Evolutionary conservation across 306 rosid genomes (phyloP).

Genomic region (Cucurbita ficifolia): DNA sequence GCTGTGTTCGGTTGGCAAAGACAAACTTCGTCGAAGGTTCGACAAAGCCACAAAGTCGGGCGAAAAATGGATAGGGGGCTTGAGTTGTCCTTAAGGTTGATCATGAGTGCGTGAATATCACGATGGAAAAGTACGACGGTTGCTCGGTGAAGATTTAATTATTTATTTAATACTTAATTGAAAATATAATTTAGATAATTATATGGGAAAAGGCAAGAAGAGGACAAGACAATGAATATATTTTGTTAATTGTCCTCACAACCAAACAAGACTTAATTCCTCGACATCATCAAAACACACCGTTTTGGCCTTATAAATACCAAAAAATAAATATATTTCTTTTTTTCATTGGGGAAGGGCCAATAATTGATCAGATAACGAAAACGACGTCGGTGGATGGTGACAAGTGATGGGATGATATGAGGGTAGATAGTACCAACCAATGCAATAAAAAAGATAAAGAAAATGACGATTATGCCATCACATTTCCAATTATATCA

Average conservation of each 20-base stretch:
- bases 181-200: too few species aligned
- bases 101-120: too few species aligned
- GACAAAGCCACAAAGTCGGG: too few species aligned
- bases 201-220: background rate
- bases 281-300: background rate
- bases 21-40: too few species aligned
- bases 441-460: conserved; percentile 6
- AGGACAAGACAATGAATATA: background rate
- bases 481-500: background rate
- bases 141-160: too few species aligned
- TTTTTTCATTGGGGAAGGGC: background rate
- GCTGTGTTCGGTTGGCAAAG: too few species aligned
- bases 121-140: too few species aligned
- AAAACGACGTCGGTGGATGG: conserved; percentile 17
- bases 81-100: too few species aligned
- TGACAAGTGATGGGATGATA: conserved; percentile 5
- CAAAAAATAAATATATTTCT: background rate
- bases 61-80: too few species aligned
- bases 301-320: background rate
- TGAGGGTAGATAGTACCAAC: conserved; percentile 1
- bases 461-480: conserved; percentile 18
- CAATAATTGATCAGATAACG: conserved; percentile 18
- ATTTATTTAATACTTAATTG: too few species aligned
- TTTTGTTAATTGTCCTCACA: background rate
- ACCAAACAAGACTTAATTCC: background rate